Conservation (phyloP, 495 filamentous ascomycete genomes). For the Penicillium silybi region DNA sequence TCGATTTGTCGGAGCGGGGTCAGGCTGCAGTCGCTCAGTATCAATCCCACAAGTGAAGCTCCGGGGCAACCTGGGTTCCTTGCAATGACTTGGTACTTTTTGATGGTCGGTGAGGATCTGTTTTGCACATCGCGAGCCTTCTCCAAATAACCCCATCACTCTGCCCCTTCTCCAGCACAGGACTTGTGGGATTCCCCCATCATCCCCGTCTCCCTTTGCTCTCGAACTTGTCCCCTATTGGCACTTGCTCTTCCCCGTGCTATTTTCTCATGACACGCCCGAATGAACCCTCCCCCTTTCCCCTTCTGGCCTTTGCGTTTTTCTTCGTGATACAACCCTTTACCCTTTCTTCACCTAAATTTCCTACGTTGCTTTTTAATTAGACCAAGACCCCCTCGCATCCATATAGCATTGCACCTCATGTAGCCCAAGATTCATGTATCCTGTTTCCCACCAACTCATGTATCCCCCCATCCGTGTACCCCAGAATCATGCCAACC, state of each 20-base stretch:
- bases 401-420: constrained; percentile 36
- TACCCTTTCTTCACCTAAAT: constrained; percentile 11
- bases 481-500: constrained; percentile 18
- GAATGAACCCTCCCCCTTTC: constrained; percentile 26
- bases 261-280: constrained; percentile 21
- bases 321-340: constrained; percentile 21
- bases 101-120: constrained; percentile 1
- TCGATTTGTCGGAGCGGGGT: not conserved
- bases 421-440: constrained; percentile 53
- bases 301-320: constrained; percentile 29
- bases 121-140: not conserved
- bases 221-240: constrained; percentile 6
- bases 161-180: constrained; percentile 11
- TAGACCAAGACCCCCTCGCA: constrained; percentile 39
- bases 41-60: constrained; percentile 1
- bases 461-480: constrained; percentile 17
- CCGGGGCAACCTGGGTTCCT: constrained; percentile 3
- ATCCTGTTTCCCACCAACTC: constrained; percentile 20
- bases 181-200: constrained; percentile 2
- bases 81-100: not conserved
- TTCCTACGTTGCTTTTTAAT: constrained; percentile 36
- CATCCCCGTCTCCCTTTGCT: constrained; percentile 6
- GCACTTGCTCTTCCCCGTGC: constrained; percentile 5
- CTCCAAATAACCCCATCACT: constrained; percentile 10
- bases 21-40: not conserved